Conservation (phyloP, 192 early-diverging fungal species). For the Tieghemiomyces parasiticus region DNA sequence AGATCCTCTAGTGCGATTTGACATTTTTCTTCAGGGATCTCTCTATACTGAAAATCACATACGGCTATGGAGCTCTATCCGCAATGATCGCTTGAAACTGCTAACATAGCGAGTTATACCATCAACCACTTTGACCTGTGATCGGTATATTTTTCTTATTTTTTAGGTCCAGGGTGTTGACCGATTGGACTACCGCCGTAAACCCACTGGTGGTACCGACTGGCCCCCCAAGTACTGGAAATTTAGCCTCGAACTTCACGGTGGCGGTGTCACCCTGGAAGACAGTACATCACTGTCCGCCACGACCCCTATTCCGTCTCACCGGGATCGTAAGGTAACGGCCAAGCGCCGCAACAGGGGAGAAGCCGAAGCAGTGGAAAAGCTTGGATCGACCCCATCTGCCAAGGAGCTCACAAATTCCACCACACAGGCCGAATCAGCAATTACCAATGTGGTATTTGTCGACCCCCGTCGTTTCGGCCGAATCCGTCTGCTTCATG, state of each 20-base stretch:
- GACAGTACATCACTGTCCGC: too few relatives aligned
- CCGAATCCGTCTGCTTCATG: conserved; percentile 38
- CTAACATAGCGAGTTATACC: conserved; percentile 9
- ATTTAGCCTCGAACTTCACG: conserved; percentile 36
- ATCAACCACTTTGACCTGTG: background rate
- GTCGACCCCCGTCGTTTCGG: conserved; percentile 55
- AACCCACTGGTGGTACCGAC: conserved; percentile 15
- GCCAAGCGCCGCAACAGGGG: too few relatives aligned
- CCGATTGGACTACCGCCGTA: conserved; percentile 12
- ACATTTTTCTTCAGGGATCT: too few relatives aligned
- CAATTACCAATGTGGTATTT: too few relatives aligned
- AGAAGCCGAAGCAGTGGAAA: too few relatives aligned
- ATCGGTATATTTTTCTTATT: background rate
- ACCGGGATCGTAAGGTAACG: too few relatives aligned
- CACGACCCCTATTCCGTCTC: too few relatives aligned
- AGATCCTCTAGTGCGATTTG: too few relatives aligned
- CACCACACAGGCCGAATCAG: conserved; percentile 12
- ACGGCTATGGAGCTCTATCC: too few relatives aligned
- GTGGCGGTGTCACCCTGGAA: too few relatives aligned
- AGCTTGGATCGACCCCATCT: conserved; percentile 3
- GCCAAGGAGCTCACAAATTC: background rate
- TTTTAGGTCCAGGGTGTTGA: conserved; percentile 16
- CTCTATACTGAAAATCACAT: too few relatives aligned
- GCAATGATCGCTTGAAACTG: background rate
- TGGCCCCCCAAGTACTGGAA: conserved; percentile 65